Percentiles rank a stretch among this genome's conserved stretches.
Evolutionary conservation across 2,329 filamentous ascomycete genomes (phyloP).

Genomic region (Fusarium compactum): DNA sequence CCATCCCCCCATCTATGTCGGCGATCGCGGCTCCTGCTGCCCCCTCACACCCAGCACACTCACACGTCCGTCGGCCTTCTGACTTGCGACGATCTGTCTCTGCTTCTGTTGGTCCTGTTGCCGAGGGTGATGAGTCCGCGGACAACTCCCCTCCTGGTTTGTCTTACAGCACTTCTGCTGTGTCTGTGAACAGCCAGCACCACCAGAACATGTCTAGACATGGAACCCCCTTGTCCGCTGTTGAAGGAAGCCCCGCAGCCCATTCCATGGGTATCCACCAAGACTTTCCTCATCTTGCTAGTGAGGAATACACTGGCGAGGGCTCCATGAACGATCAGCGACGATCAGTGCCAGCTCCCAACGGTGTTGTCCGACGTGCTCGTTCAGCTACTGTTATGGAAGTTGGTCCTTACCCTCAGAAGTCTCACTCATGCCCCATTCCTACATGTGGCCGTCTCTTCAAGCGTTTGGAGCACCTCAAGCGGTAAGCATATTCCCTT

Average conservation of each 20-base stretch:
- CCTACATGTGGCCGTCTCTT: conserved; percentile 96
- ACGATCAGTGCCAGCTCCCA: conserved; percentile 76
- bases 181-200: conserved; percentile 73
- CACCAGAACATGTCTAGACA: conserved; percentile 89
- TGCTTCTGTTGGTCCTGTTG: conserved; percentile 82
- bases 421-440: conserved; percentile 99
- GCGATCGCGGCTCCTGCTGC: conserved; percentile 76
- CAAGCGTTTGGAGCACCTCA: conserved; percentile 98
- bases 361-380: conserved; percentile 86
- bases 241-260: conserved; percentile 84
- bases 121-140: conserved; percentile 81
- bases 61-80: conserved; percentile 85
- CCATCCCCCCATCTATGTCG: conserved; percentile 83
- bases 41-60: conserved; percentile 73
- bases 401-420: conserved; percentile 94
- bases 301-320: conserved; percentile 72
- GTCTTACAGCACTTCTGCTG: conserved; percentile 76
- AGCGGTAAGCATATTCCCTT: conserved; percentile 77
- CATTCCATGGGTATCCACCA: conserved; percentile 79
- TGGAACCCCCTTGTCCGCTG: conserved; percentile 86
- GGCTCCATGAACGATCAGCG: conserved; percentile 62
- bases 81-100: conserved; percentile 93
- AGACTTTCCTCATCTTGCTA: conserved; percentile 73
- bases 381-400: conserved; percentile 97
- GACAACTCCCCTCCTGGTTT: conserved; percentile 84